Base-by-base conservation (phyloP, 106 monocot genomes). In the Allium cepa region DNA sequence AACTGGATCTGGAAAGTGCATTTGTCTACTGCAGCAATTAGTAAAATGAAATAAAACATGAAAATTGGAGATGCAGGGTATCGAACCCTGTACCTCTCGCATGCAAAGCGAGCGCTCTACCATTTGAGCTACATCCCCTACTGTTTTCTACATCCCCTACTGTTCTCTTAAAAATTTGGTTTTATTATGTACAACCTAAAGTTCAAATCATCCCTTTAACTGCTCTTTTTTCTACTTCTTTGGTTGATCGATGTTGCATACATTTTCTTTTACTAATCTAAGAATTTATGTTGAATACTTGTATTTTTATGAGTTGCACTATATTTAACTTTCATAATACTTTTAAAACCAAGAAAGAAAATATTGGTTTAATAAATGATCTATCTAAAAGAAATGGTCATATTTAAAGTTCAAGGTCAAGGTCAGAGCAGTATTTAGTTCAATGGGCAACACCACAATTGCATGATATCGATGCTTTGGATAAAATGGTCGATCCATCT, bases 81-180 rank as follows among this genome's bases (percentile, higher is more conserved):
- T 95, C 94, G 87, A 95, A 91, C 96, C 88, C 96, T 69, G 88
- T 97, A 69, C 96, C 88, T 96, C 88, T 86, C 88, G 92, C 96
- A 96, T 91, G 91, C 96, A 92, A 96, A 91, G 91, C 91, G 96
- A 88, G 91, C 85, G 96, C 96, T 92, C 92, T 97, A 97, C 88
- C 95, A 91, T 91, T 91, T 96, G 91, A 95, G 95, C 91, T 95
- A 91, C 95, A 95, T 91, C 96, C 94, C 90, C 88, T 7, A 2
- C 1, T 36, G 36, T 36, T 2, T 5, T 4, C 91, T 95, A 91
- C 95, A 95, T 91, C 96, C 94, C 90, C 88, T 7, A 2, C 1
- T 36, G 36, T 36, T 2, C 1, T 4, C 5, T 36, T 36, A 2
- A 36, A 36, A 36, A 36, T 36, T 36, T 36, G 0, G 3, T 36